Conservation (phyloP, 2,329 filamentous ascomycete species). For the Akanthomyces muscarius region DNA sequence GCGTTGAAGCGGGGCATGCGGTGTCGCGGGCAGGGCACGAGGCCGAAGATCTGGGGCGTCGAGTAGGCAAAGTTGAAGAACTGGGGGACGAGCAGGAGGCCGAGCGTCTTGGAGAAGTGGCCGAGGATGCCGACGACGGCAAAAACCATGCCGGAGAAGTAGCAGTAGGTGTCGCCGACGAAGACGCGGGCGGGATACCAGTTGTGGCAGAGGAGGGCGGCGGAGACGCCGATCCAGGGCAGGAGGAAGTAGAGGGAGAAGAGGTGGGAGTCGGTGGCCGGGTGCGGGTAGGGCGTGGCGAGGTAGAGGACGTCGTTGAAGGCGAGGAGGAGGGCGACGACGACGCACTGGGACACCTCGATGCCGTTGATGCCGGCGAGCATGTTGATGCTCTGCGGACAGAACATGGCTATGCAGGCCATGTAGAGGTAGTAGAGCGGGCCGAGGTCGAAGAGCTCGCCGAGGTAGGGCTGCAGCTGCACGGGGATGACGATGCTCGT, state of each 20-base stretch:
- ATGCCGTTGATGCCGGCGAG: constrained; percentile 99
- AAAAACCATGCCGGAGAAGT: constrained; percentile 99
- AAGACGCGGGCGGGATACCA: constrained; percentile 96
- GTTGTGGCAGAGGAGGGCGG: constrained; percentile 84
- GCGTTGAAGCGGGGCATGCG: constrained; percentile 85
- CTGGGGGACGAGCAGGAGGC: constrained; percentile 87
- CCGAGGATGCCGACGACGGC: constrained; percentile 94
- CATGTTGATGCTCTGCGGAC: constrained; percentile 98
- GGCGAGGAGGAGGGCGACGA: constrained; percentile 78
- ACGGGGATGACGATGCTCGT: constrained; percentile 91
- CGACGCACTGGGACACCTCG: constrained; percentile 89
- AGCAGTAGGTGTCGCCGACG: constrained; percentile 98
- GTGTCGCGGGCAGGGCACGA: constrained; percentile 91
- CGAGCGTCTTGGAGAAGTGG: constrained; percentile 95
- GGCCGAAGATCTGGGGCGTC: constrained; percentile 80
- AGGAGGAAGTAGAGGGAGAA: constrained; percentile 94
- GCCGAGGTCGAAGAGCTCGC: constrained; percentile 78
- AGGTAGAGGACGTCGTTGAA: constrained; percentile 89
- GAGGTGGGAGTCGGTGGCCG: constrained; percentile 90
- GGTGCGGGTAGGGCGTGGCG: constrained; percentile 77
- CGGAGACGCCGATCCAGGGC: constrained; percentile 88
- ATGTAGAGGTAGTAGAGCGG: constrained; percentile 93
- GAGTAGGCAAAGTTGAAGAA: constrained; percentile 97
- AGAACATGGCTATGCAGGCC: constrained; percentile 94
- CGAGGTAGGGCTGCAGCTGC: constrained; percentile 77